Conservation (phyloP, 2,329 filamentous ascomycete species). For the Trichoderma semiorbis region DNA sequence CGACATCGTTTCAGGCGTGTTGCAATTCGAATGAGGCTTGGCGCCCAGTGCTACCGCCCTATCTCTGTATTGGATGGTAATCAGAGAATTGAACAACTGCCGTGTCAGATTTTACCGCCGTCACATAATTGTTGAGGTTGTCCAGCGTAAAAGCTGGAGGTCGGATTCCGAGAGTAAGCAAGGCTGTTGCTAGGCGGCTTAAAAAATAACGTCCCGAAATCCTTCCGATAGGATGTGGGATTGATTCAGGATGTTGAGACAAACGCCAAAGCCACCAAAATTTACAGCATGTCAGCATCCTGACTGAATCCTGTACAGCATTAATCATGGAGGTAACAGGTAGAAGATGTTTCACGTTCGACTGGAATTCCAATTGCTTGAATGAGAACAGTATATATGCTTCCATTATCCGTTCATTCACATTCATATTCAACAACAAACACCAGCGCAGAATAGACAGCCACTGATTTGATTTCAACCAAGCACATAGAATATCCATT, state of each 20-base stretch:
- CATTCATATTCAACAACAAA: background rate
- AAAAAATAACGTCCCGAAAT: background rate
- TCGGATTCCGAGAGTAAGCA: constrained; percentile 1
- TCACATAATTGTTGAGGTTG: background rate
- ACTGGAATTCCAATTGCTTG: background rate
- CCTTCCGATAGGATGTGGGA: background rate
- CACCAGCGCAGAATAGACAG: background rate
- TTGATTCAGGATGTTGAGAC: background rate
- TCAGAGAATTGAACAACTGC: background rate
- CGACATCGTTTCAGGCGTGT: background rate
- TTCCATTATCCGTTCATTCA: background rate
- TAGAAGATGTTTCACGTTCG: background rate
- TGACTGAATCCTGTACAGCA: background rate
- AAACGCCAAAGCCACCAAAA: background rate
- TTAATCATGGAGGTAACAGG: background rate
- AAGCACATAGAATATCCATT: background rate
- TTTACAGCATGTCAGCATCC: background rate
- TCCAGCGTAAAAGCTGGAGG: background rate
- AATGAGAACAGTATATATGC: background rate
- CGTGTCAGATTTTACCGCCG: background rate
- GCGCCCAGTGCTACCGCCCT: background rate
- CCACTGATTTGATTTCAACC: background rate
- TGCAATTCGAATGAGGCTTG: background rate
- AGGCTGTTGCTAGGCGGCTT: background rate
- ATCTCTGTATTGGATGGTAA: background rate